These are phyloP conservation scores for Nevesoporus exiguus DNA, from an alignment of 768 basidiomycete genomes.

Conservation along the genomic window DNA sequence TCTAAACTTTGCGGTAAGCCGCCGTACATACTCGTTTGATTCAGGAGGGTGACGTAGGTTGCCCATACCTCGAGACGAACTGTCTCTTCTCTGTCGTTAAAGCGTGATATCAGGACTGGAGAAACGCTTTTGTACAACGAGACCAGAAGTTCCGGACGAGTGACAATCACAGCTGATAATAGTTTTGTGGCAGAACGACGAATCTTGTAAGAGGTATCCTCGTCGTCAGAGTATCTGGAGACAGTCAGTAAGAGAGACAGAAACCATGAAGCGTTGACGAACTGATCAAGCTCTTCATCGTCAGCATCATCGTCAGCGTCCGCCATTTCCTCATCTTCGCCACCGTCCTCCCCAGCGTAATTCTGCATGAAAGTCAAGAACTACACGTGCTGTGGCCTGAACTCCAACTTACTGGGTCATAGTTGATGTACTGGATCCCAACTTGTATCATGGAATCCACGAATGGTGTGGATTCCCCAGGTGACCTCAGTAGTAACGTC, in stretches of 20 bases:
- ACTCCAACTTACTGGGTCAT: constrained; percentile 69
- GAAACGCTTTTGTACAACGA: constrained; percentile 82
- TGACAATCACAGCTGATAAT: constrained; percentile 78
- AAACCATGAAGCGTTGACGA: constrained; percentile 24
- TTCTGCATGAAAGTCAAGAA: constrained; percentile 46
- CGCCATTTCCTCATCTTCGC: constrained; percentile 59
- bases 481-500: constrained; percentile 77
- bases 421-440: constrained; percentile 79
- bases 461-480: constrained; percentile 75
- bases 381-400: neutral
- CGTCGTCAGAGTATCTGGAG: constrained; percentile 90
- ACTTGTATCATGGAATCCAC: constrained; percentile 63
- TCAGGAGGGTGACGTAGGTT: constrained; percentile 77
- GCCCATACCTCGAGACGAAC: constrained; percentile 91
- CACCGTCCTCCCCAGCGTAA: constrained; percentile 70
- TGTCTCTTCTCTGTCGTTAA: constrained; percentile 92
- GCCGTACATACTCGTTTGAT: constrained; percentile 80
- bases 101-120: constrained; percentile 85
- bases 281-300: constrained; percentile 80
- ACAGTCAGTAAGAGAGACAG: neutral
- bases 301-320: constrained; percentile 63
- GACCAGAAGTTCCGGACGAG: constrained; percentile 82
- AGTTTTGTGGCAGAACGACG: constrained; percentile 92
- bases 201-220: constrained; percentile 97
- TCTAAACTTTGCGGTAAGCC: constrained; percentile 54